A percentile compares a stretch with the other conserved stretches of the same genome.
Conservation (phyloP, 73 alveolate genomes). For the Paramecium primaurelia region DNA sequence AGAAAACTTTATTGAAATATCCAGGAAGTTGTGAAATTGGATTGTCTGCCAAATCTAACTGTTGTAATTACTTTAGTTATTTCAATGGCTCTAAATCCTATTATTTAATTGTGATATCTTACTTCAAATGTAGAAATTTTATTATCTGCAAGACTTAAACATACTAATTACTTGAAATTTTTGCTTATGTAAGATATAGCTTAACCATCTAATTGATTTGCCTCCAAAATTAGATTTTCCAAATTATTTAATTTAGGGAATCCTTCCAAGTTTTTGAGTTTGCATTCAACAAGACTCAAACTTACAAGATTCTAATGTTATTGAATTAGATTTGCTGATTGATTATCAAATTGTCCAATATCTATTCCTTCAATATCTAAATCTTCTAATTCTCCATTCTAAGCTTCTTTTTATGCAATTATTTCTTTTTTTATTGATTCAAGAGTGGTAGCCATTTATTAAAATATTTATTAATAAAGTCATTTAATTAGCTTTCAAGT, state of each 20-base stretch:
- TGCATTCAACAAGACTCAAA: background rate
- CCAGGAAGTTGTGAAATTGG: background rate
- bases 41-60: constrained; percentile 18
- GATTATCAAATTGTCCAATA: background rate
- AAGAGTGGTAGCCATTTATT: constrained; percentile 3
- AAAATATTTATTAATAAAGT: background rate
- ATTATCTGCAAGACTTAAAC: constrained; percentile 18
- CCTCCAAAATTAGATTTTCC: constrained; percentile 1
- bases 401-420: background rate
- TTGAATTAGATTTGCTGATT: background rate
- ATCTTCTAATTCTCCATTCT: background rate
- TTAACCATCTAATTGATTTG: background rate
- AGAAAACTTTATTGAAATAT: background rate
- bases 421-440: background rate
- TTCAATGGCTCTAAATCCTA: constrained; percentile 26
- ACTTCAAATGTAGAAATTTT: constrained; percentile 6
- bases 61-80: background rate
- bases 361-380: background rate
- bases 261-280: constrained; percentile 10
- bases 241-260: background rate
- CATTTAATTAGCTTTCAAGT: background rate
- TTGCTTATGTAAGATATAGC: background rate
- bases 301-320: background rate
- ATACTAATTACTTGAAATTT: background rate
- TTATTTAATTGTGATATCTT: background rate